Percentiles rank a stretch among this genome's conserved stretches.
Evolutionary conservation across 2,329 filamentous ascomycete genomes (phyloP).

Genomic region (Cercospora nicotianae): DNA sequence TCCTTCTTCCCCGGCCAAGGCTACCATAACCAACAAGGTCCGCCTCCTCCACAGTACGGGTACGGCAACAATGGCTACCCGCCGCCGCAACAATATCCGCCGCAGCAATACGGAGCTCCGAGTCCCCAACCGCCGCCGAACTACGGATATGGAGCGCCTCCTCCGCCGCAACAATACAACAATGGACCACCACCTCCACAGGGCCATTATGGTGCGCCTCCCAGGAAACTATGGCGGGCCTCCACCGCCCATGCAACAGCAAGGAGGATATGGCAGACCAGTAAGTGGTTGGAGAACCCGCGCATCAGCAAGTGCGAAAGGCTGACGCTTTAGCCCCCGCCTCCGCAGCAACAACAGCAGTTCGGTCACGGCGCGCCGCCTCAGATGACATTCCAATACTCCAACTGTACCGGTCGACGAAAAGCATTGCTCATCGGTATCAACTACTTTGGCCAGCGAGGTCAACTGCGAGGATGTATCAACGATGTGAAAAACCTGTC

Average conservation of each 20-base stretch:
- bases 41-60: slow-evolving; percentile 28
- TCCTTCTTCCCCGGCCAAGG: slow-evolving; percentile 37
- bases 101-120: slow-evolving; percentile 36
- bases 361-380: slow-evolving; percentile 80
- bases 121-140: slow-evolving; percentile 45
- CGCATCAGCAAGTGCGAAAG: slow-evolving; percentile 2
- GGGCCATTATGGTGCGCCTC: slow-evolving; percentile 37
- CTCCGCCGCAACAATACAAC: slow-evolving; percentile 40
- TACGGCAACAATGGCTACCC: slow-evolving; percentile 30
- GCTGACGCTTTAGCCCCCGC: slow-evolving; percentile 34
- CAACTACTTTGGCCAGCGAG: slow-evolving; percentile 92
- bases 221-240: slow-evolving; percentile 29
- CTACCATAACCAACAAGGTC: slow-evolving; percentile 36
- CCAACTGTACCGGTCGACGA: slow-evolving; percentile 80
- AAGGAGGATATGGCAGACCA: slow-evolving; percentile 23
- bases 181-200: slow-evolving; percentile 36
- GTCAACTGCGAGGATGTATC: slow-evolving; percentile 89
- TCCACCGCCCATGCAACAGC: slow-evolving; percentile 14
- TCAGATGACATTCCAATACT: slow-evolving; percentile 85
- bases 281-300: slow-evolving; percentile 53
- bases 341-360: slow-evolving; percentile 52
- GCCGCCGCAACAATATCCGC: slow-evolving; percentile 35
- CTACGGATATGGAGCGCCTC: slow-evolving; percentile 44
- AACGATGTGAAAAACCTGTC: slow-evolving; percentile 99
- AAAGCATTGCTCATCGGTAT: slow-evolving; percentile 93